Base-by-base conservation (phyloP, 305 asterid species). In the Stenogyne calaminthoides region DNA sequence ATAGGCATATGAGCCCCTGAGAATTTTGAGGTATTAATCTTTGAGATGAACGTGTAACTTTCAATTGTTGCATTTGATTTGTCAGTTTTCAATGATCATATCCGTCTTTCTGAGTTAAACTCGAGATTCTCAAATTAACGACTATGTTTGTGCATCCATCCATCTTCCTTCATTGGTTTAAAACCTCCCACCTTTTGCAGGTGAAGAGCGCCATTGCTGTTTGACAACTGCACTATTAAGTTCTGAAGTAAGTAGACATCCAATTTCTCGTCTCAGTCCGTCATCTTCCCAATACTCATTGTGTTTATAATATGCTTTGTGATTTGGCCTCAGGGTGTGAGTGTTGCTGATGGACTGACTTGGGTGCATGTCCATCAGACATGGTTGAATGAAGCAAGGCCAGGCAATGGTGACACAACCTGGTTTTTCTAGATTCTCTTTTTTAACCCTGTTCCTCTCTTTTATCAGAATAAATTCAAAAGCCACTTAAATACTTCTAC, bases 331-430 rank as follows among this genome's bases (percentile, higher is more conserved):
- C 85, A 91, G 98, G 89, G 82, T 78, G 88, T 73, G 84, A 85
- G 69, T 62, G 96, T 72, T 58, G 86, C 85, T 51, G 84, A 88
- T 58, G 98, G 99, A 42, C 87, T 88, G 57, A 92, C 91, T 44
- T 89, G 96, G 96, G 78, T 85, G 54, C 92, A 91, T 73, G 85
- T 91, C 34, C 98, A 93, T 62, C 96, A 89, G 84, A 88, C 99
- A 54, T 90, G 97, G 99, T 77, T 89, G 82, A 86, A 84, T 15
- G 98, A 89, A 62, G 84, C 88, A 62, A 87, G 77, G 40, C 82
- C 84, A 64, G 80, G 61, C 71, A 70, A 73, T 44, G 71, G 77
- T 42, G 72, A 76, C 22, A 15, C 87, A 34, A 40, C 77, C 49
- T 92, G 96, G 95, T 42, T 92, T 47, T 67, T 87, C 77, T 86